Base-by-base conservation (phyloP, 176 grass and related monocot genomes). In the Leersia perrieri region DNA sequence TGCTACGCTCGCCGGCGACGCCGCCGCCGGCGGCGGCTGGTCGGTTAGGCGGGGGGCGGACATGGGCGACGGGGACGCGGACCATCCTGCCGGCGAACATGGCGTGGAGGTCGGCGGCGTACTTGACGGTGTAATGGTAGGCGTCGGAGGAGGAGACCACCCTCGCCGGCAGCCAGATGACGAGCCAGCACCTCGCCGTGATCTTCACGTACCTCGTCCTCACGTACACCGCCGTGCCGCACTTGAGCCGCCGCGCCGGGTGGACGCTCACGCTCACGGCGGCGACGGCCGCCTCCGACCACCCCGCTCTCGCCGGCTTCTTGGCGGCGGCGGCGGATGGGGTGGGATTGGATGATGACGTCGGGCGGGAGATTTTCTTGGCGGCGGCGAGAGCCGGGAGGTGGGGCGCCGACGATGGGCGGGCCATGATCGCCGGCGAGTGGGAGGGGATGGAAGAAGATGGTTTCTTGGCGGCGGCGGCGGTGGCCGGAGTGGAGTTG, bases 201-300 rank as follows among this genome's bases (percentile, higher is more conserved):
- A 49, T 44, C 0, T 26, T 41, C 31, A 15, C 16, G 83, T 65
- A 64, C 16, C 32, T n/a, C 7, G 83, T 85, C 67, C 83, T 66
- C 75, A 89, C 87, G 69, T 36, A 40, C 13, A 88, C 87, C 76
- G 81, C 87, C 30, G 87, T 84, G 23, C 87, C 87, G 23, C 75
- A 78, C 32, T 75, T 40, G 7, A 89, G 82, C 9, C 87, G 82
- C 13, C 81, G 70, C 23, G 63, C 9, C 11, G 87, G 81, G 70
- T 74, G 81, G 49, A 80, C 87, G 23, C 33, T 69, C 49, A 79
- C 25, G 5, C 4, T 53, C 49, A 63, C 68, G 62, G 51, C 51
- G 39, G 51, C 35, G 73, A 60, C 35, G 3, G 60, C 63, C 75
- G 69, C 36, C 49, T 49, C 81, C 81, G 74, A 36, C 38, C 66